Evolutionary conservation across 139 green algal species (phyloP), one percentile per base, ranked within the genome.

Genomic region (Trebouxia sp.): DNA sequence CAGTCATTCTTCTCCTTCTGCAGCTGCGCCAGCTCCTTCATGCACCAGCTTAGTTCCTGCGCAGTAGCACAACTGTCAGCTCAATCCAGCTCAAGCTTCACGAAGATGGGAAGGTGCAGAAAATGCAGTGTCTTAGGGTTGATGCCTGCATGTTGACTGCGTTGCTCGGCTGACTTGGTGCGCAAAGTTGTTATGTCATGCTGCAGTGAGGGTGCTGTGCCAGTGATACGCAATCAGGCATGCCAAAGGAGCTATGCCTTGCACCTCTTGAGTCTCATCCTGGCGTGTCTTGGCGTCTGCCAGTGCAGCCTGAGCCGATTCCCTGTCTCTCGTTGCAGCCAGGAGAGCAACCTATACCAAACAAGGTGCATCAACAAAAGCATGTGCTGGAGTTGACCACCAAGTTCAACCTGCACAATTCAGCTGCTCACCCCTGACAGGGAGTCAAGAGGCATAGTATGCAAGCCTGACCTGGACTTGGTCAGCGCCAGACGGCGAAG

Each of bases 1-100:
- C 74, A 79, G 30, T 79, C 74, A 35, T 79, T 79, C 74, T 65
- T 79, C 48, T 79, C 74, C 48, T 79, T 79, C 47, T 79, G 74
- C 28, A 79, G 47, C 42, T 62, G 42, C 8, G 74, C 45, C 50
- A 79, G 45, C 74, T 79, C 74, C 50, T 79, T 79, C 74, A 79
- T 79, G 74, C 74, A 66, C 74, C 74, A 79, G 30, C 20, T 55
- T 30, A 79, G 48, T 47, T 79, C 74, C 74, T 79, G 74, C n/a
- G n/a, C 74, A 66, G 30, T 26, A 78, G n/a, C 5, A 42, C 24
- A 14, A 69, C 20, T 56, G 48, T 12, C 48, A 56, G 48, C 12
- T 12, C 15, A 12, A 56, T 56, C 14, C 48, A 12, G 48, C 48
- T 26, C 48, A 56, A 15, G 15, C 48, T n/a, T n/a, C n/a, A n/a